Conservation (phyloP, 148 eudicot genomes). For the Rhododendron vialii region DNA sequence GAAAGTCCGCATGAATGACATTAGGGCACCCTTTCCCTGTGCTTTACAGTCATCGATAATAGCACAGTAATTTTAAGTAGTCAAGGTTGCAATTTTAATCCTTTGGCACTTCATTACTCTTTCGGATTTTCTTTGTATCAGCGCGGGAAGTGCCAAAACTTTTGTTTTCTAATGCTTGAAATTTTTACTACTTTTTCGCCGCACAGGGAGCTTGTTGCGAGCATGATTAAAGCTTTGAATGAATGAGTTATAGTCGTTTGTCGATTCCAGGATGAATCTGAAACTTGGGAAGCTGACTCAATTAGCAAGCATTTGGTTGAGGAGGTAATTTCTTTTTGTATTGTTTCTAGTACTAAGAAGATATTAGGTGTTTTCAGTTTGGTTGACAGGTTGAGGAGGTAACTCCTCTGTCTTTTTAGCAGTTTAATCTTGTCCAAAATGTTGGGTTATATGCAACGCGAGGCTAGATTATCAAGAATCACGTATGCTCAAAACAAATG, state of each 20-base stretch:
- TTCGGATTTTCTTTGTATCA: neutral
- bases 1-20: neutral
- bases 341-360: neutral
- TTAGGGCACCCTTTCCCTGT: neutral
- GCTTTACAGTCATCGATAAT: neutral
- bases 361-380: neutral
- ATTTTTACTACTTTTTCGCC: neutral
- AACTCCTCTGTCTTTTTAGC: neutral
- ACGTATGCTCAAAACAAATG: no score
- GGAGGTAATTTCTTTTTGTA: constrained; percentile 41
- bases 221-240: neutral
- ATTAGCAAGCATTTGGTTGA: constrained; percentile 32
- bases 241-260: constrained; percentile 10
- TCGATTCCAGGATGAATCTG: constrained; percentile 66
- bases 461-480: neutral
- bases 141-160: neutral
- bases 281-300: constrained; percentile 62
- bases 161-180: neutral
- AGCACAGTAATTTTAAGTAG: neutral
- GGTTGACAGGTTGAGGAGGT: neutral
- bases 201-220: neutral
- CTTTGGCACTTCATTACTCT: neutral
- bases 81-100: neutral
- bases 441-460: neutral
- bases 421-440: neutral